phyloP scores from a whole-genome alignment of 768 basidiomycete genomes.

The Collybia sordida region DNA sequence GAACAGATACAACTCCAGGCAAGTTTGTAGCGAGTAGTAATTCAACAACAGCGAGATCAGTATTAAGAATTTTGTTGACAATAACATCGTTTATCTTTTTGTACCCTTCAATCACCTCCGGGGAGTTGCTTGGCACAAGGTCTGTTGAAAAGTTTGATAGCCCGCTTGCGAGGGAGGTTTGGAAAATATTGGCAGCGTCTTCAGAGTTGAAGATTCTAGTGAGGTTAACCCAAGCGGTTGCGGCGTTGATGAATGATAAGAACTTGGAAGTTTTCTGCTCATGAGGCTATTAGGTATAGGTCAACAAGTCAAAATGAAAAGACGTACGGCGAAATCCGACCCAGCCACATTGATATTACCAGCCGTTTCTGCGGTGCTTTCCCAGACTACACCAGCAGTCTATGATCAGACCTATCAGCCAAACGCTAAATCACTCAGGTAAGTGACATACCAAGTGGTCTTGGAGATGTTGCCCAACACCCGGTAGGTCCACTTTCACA shows the following conservation, averaged over 20 bases:
- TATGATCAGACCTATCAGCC: background rate
- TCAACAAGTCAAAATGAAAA: background rate
- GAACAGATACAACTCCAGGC: conserved; percentile 45
- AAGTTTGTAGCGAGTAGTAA: conserved; percentile 45
- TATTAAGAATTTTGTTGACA: conserved; percentile 35
- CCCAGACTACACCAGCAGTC: conserved; percentile 12
- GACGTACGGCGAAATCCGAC: conserved; percentile 28
- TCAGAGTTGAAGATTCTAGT: conserved; percentile 33
- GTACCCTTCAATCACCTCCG: conserved; percentile 51
- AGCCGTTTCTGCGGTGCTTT: conserved; percentile 26
- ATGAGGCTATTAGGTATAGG: background rate
- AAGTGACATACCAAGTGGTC: conserved; percentile 38
- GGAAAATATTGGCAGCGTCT: conserved; percentile 29
- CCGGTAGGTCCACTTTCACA: conserved; percentile 48
- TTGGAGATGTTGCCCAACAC: conserved; percentile 60
- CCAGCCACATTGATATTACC: conserved; percentile 29
- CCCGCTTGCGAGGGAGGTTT: conserved; percentile 28
- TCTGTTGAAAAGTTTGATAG: conserved; percentile 28
- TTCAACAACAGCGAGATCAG: conserved; percentile 54
- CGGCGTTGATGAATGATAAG: conserved; percentile 61
- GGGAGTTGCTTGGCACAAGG: conserved; percentile 43
- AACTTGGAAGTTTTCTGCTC: conserved; percentile 33
- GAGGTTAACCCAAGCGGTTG: conserved; percentile 58
- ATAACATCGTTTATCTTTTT: conserved; percentile 51
- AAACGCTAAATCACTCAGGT: background rate